Evolutionary conservation across 2,329 filamentous ascomycete species (phyloP), one percentile per base, ranked within the genome.

Genomic region (Fusarium sp.): DNA sequence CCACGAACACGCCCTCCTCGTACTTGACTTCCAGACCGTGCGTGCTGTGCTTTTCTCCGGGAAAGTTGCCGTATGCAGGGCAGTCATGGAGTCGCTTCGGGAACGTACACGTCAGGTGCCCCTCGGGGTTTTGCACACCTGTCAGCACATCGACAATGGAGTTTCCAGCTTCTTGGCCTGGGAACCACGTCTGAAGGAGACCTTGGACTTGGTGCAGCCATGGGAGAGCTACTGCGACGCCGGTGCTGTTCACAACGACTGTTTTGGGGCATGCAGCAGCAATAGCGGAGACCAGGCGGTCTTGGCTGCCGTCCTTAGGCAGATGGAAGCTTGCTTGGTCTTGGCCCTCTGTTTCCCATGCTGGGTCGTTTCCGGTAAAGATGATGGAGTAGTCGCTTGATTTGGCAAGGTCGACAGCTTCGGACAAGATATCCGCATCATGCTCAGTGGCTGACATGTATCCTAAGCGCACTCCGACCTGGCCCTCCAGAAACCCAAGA

Each of bases 291-390:
- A 92, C 88, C 32, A 94, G 82, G 5, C 85, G 84, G 65, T 94
- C 91, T 60, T 90, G 92, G 68, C 89, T 87, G 66, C 90, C 81
- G 4, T 81, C 74, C 20, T 80, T 86, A 88, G 92, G 94, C 0
- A 94, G 83, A n/a, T 92, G 92, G 57, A 94, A 86, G 79, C 93
- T 93, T 79, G 92, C 92, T 65, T 93, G 90, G 79, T 94, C 92
- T 72, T 92, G 91, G 57, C 86, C 84, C 91, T 94, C 82, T 0
- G 81, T 82, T 74, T 83, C 82, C 81, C 80, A 82, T 63, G 80
- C 78, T 3, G 80, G 86, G 74, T 92, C 92, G 32, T 93, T 85
- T 2, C 92, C 92, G 16, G 90, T 88, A 71, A 92, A 79, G 54
- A 79, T 61, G n/a, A 79, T 67, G 16, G 92, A 91, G 68, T 91